Percentiles rank a stretch among this genome's conserved stretches.
These are phyloP conservation scores for Solanum hybrid DNA, from an alignment of 305 asterid genomes.

Conservation along the genomic window DNA sequence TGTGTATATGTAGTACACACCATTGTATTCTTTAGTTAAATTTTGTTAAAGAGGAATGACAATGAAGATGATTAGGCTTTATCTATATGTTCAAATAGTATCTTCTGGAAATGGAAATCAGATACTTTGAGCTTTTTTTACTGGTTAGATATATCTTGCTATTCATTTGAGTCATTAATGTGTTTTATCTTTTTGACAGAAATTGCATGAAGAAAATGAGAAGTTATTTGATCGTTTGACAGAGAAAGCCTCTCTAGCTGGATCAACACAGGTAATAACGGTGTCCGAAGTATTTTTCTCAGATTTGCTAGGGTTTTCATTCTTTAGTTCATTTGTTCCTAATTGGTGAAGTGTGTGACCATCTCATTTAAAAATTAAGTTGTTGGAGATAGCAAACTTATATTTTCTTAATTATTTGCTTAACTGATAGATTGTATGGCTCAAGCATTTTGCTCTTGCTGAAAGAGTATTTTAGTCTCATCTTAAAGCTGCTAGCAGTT, in stretches of 20 bases:
- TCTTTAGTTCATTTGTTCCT: background rate
- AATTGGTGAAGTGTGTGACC: background rate
- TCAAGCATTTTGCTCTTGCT: background rate
- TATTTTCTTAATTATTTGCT: background rate
- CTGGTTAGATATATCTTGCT: conserved; percentile 9
- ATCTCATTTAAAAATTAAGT: background rate
- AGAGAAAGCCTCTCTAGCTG: conserved; percentile 73
- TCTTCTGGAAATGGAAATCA: background rate
- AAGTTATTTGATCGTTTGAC: conserved; percentile 91
- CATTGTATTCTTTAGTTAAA: background rate
- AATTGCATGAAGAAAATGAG: conserved; percentile 98
- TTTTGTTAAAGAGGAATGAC: background rate
- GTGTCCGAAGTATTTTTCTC: background rate
- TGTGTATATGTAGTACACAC: background rate
- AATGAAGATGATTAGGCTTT: background rate
- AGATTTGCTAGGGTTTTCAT: background rate
- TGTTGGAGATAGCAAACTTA: background rate
- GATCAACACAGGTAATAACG: conserved; percentile 65
- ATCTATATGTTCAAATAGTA: background rate
- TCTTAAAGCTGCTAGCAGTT: background rate
- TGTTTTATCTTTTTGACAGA: conserved; percentile 38
- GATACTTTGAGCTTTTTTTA: conserved; percentile 7
- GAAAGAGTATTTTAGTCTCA: background rate
- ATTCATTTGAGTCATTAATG: background rate
- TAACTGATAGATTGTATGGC: background rate